Percentiles rank a stretch among this genome's conserved stretches.
phyloP scores from a whole-genome alignment of 306 rosid genomes.

The Casuarina glauca region DNA sequence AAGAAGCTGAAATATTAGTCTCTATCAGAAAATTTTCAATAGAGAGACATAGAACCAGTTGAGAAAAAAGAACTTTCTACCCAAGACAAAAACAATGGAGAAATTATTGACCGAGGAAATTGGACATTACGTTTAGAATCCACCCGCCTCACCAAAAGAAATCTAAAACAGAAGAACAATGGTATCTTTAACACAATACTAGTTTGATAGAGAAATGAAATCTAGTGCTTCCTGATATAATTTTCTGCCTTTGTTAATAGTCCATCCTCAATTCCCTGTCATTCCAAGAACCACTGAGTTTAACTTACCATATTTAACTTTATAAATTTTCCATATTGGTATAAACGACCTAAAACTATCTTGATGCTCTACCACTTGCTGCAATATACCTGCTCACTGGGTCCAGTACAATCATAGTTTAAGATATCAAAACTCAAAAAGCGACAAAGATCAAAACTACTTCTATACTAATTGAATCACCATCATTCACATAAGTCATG shows the following conservation, averaged over 20 bases:
- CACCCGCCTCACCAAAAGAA: constrained; percentile 16
- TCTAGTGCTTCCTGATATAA: background rate
- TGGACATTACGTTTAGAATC: constrained; percentile 1
- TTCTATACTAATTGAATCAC: background rate
- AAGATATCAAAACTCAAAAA: background rate
- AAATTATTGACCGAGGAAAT: constrained; percentile 11
- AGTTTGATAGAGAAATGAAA: background rate
- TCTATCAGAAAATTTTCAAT: constrained; percentile 27
- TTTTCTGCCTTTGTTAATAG: background rate
- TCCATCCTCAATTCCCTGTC: background rate
- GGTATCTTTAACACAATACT: background rate
- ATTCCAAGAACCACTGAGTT: background rate
- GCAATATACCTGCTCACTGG: background rate
- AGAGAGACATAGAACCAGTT: constrained; percentile 13
- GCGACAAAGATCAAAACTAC: background rate
- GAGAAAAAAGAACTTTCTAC: constrained; percentile 11
- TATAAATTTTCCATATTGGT: background rate
- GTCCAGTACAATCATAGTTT: background rate
- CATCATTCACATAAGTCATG: background rate
- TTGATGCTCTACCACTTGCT: background rate
- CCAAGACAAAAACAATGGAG: constrained; percentile 7
- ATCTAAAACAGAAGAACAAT: background rate
- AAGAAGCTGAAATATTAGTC: constrained; percentile 68
- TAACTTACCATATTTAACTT: constrained; percentile 8
- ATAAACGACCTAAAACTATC: background rate